These are phyloP conservation scores for Cornus florida DNA, from an alignment of 148 eudicot species.

Conservation along the genomic window DNA sequence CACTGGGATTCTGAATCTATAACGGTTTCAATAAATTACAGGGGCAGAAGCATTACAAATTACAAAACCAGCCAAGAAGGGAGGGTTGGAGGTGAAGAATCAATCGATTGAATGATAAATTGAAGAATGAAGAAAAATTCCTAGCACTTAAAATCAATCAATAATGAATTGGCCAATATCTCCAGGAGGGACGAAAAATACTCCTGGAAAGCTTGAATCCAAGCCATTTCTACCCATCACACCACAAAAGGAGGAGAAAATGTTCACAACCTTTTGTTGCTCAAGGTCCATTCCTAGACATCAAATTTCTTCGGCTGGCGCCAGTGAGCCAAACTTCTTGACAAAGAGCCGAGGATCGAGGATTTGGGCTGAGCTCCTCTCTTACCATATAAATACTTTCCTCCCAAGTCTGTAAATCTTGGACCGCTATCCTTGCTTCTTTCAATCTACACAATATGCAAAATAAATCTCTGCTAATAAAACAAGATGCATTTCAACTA, in stretches of 20 bases:
- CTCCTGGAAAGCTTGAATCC: conserved; percentile 13
- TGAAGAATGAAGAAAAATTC: conserved; percentile 31
- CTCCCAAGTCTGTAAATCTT: conserved; percentile 81
- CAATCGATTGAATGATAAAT: conserved; percentile 35
- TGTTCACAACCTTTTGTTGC: background rate
- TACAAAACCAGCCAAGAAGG: conserved; percentile 24
- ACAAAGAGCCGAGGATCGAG: conserved; percentile 63
- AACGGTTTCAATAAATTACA: conserved; percentile 11
- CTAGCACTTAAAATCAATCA: conserved; percentile 33
- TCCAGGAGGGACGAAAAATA: background rate
- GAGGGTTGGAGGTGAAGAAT: conserved; percentile 31
- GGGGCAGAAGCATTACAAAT: conserved; percentile 22
- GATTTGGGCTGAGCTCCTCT: conserved; percentile 54
- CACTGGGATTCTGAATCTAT: conserved; percentile 20
- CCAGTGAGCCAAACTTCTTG: conserved; percentile 72
- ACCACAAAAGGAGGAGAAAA: background rate
- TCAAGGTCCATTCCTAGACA: conserved; percentile 33
- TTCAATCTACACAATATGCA: conserved; percentile 59
- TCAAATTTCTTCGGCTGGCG: conserved; percentile 88
- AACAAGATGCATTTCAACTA: background rate
- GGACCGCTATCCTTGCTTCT: conserved; percentile 84
- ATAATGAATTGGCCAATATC: background rate
- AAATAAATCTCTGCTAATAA: background rate
- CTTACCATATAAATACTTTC: conserved; percentile 76
- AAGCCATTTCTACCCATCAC: conserved; percentile 15